These are phyloP conservation scores for Paralagenidium karlingii DNA, from an alignment of 352 stramenopile genomes.

Conservation along the genomic window DNA sequence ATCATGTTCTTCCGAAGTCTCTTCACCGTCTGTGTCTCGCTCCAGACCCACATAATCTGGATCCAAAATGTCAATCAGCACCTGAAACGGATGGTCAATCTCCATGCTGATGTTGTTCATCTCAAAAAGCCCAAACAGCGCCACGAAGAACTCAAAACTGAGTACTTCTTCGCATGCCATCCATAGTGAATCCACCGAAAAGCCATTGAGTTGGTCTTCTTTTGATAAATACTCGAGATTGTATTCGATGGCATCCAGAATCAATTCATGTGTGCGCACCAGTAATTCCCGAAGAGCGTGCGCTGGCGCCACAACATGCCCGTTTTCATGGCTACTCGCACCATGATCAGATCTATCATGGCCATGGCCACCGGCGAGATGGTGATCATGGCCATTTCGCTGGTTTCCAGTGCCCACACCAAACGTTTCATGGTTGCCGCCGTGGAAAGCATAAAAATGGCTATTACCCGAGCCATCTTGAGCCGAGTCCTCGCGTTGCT, in stretches of 20 bases:
- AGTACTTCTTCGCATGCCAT: slow-evolving; percentile 45
- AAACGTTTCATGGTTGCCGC: no score
- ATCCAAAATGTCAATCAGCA: slow-evolving; percentile 59
- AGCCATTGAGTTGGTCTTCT: slow-evolving; percentile 40
- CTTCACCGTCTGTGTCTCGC: slow-evolving; percentile 1
- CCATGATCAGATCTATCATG: neutral
- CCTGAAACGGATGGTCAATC: slow-evolving; percentile 67
- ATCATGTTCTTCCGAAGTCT: slow-evolving; percentile 13
- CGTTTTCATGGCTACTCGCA: neutral
- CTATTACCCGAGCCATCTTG: no score
- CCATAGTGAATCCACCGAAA: slow-evolving; percentile 46
- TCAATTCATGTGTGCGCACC: slow-evolving; percentile 40
- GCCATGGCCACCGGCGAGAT: neutral
- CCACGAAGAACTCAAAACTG: slow-evolving; percentile 79
- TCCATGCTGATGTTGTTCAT: slow-evolving; percentile 95
- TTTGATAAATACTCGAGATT: slow-evolving; percentile 51
- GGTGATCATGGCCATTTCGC: neutral
- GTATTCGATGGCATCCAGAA: slow-evolving; percentile 51
- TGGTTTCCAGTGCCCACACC: no score
- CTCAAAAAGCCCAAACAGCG: slow-evolving; percentile 91
- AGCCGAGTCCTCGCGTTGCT: no score
- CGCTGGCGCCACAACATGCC: neutral
- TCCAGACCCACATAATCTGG: slow-evolving; percentile 9
- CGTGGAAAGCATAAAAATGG: no score
- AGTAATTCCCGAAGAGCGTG: slow-evolving; percentile 47